Evolutionary conservation across 306 rosid species (phyloP).

Genomic region (Prunus fruticosa): DNA sequence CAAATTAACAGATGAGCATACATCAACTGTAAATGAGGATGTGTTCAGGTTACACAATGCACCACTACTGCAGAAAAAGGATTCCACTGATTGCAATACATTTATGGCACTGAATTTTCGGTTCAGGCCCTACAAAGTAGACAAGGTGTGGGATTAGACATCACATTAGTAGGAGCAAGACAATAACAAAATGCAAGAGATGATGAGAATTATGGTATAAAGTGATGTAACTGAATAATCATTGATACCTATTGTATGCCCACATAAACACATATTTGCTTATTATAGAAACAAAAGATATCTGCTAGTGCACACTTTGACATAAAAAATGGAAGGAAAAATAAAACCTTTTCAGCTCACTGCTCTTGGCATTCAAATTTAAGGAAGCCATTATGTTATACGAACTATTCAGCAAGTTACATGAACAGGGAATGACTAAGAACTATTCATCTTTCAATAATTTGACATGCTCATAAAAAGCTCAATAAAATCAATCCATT

Average conservation of each 20-base stretch:
- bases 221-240: not conserved
- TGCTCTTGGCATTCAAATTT: not conserved
- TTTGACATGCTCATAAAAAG: not conserved
- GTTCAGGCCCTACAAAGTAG: conserved; percentile 54
- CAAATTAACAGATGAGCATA: conserved; percentile 33
- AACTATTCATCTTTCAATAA: not conserved
- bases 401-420: not conserved
- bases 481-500: not conserved
- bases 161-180: conserved; percentile 20
- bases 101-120: conserved; percentile 63
- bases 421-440: not conserved
- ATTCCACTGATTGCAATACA: conserved; percentile 62
- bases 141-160: conserved; percentile 11
- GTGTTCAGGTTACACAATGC: conserved; percentile 59
- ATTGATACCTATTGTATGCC: not conserved
- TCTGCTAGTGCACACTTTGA: not conserved
- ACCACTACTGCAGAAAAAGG: conserved; percentile 46
- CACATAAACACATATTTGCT: not conserved
- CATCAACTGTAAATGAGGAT: conserved; percentile 70
- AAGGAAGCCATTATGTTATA: not conserved
- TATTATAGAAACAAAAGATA: not conserved
- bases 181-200: not conserved
- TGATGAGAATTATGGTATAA: not conserved
- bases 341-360: not conserved
- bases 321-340: not conserved